Base-by-base conservation (phyloP, 441 rosid species). In the Mallotus japonicus region DNA sequence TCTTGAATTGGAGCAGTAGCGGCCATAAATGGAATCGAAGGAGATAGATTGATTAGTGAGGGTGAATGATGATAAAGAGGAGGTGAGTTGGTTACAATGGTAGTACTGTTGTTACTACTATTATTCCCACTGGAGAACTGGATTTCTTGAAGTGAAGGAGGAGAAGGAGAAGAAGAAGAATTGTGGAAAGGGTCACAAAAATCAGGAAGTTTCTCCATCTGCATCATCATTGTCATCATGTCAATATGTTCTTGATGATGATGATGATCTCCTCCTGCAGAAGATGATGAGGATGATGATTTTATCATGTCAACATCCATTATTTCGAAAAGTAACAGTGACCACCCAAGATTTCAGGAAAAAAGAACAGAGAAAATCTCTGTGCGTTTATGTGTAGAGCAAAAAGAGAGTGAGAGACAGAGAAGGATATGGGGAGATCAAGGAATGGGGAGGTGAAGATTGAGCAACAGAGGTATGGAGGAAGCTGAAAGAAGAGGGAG, bases 211-310 rank as follows among this genome's bases (percentile, higher is more conserved):
- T 89, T 89, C 74, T 86, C 92, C 85, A 85, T 87, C 57, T 93
- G 94, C 97, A 93, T 84, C 88, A 93, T 85, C 84, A 84, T 83
- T 80, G 85, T 74, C 88, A 88, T 85, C 83, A 87, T 86, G 76
- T 87, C 96, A 76, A 83, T 80, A 53, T 86, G 83, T 75, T 87
- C 84, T 13, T 79, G 81, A 56, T 62, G 80, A 53, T 51, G 78
- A 80, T 17, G 87, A 78, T 74, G 57, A 15, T 79, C 85, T 71
- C 73, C 63, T 49, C 20, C 57, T 54, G 56, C 56, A 51, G 70
- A 44, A 19, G 81, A 55, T 55, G 82, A 50, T 32, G 78, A 54
- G 14, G 87, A 74, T 19, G 86, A 79, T 15, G 87, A 79, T 74
- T 79, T 87, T 81, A 83, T 75, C 80, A 83, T 75, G 81, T 85